Evolutionary conservation across 2,329 filamentous ascomycete genomes (phyloP).

Genomic region (Aspergillus bombycis): DNA sequence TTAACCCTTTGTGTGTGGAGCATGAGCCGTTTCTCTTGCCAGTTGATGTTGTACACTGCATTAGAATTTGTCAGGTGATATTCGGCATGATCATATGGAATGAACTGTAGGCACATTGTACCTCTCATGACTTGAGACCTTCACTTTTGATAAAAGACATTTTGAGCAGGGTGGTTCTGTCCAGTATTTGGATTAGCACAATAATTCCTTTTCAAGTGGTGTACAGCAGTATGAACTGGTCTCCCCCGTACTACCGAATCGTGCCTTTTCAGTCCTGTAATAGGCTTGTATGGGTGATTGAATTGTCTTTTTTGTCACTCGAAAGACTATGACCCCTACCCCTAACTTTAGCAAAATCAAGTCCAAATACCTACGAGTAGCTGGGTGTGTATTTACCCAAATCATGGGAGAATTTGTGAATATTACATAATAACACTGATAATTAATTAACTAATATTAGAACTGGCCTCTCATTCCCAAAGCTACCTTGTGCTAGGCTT

Average conservation of each 20-base stretch:
- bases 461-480: too few relatives aligned
- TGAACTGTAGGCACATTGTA: background rate
- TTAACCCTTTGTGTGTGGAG: slow-evolving; percentile 1
- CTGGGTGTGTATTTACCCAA: background rate
- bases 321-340: background rate
- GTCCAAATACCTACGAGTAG: background rate
- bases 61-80: slow-evolving; percentile 5
- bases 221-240: background rate
- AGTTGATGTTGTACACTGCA: background rate
- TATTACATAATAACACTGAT: background rate
- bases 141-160: background rate
- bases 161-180: background rate
- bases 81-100: slow-evolving; percentile 3
- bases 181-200: background rate
- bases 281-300: background rate
- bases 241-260: background rate
- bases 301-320: background rate
- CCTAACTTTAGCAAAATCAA: background rate
- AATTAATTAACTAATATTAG: too few relatives aligned
- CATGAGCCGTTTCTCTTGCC: background rate
- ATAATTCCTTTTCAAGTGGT: background rate
- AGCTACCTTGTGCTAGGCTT: too few relatives aligned
- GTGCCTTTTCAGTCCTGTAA: background rate
- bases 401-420: background rate
- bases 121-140: background rate